Base-by-base conservation (phyloP, 2,329 filamentous ascomycete genomes). In the Pseudogymnoascus verrucosus region DNA sequence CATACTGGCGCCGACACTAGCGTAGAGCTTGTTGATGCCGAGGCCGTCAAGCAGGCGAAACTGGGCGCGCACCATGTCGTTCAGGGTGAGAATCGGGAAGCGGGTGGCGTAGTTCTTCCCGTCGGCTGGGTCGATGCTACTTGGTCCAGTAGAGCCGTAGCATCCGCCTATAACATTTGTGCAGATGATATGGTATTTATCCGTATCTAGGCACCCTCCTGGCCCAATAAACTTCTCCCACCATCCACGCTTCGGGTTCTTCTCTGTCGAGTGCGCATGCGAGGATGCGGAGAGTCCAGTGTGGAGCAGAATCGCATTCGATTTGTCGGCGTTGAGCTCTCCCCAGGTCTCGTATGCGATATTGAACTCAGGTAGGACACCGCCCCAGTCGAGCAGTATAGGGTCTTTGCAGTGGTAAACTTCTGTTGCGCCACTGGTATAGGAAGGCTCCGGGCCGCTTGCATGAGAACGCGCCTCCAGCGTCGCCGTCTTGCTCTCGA, bases 151-250 rank as follows among this genome's bases (percentile, higher is more conserved):
- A 37, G 91, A 96, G 36, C 95, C 95, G 75, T 95, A 98, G 77
- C 95, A 99, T 5, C 95, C 92, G 61, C 95, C 95, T 37, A 99
- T 83, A 57, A 98, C 93, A 74, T 99, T 99, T 8, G 95, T 98
- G 78, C 95, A 99, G 66, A 99, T 91, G 65, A 99, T 79, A 72
- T 92, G 91, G 79, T 96, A 96, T 74, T 91, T 93, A 76, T 93
- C 79, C 1, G 95, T 99, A 75, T 99, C 91, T 8, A 99, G 78
- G 10, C 91, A 89, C 19, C 83, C 83, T 0, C 90, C 91, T 0
- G 93, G 89, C 0, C 95, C 95, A 71, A 99, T 98, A 74, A 99
- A 99, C 75, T 89, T 93, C 77, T 99, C 95, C 95, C 95, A 99
- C 95, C 95, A 99, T 3, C 95, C 95, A 0, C 92, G 89, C 74